Conservation (phyloP, 2,329 filamentous ascomycete genomes). For the Xylariaceae sp. region DNA sequence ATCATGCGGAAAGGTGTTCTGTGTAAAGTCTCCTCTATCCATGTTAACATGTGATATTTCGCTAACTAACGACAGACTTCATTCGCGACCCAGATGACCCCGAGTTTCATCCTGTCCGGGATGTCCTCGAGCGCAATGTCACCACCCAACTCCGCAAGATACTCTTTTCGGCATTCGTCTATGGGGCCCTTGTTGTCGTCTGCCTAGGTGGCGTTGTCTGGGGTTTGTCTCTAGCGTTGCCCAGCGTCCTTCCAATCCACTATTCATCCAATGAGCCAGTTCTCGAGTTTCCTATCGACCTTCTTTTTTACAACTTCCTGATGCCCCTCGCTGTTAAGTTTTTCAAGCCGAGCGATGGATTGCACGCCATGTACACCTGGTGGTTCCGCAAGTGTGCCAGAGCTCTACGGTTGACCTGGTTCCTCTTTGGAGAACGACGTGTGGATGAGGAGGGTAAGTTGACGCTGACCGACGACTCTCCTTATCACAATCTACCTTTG, state of each 20-base stretch:
- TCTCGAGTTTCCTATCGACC: slow-evolving; percentile 89
- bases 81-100: slow-evolving; percentile 98
- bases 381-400: slow-evolving; percentile 92
- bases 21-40: slow-evolving; percentile 62
- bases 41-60: background rate
- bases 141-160: slow-evolving; percentile 95
- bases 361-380: slow-evolving; percentile 89
- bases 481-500: slow-evolving; percentile 38
- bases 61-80: slow-evolving; percentile 66
- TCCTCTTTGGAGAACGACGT: slow-evolving; percentile 84
- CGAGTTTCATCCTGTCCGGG: slow-evolving; percentile 95
- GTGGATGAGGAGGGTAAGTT: slow-evolving; percentile 80
- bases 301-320: slow-evolving; percentile 95
- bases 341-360: slow-evolving; percentile 80
- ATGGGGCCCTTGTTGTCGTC: slow-evolving; percentile 87
- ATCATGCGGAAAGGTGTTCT: slow-evolving; percentile 94
- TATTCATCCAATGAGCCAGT: slow-evolving; percentile 93
- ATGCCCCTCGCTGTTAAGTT: slow-evolving; percentile 85
- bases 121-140: slow-evolving; percentile 91
- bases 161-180: slow-evolving; percentile 91
- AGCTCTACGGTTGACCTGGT: slow-evolving; percentile 80
- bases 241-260: slow-evolving; percentile 81
- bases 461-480: slow-evolving; percentile 45
- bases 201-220: slow-evolving; percentile 96
- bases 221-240: slow-evolving; percentile 72